These are phyloP conservation scores for Bruguiera sexangula DNA, from an alignment of 345 rosid genomes.

Conservation along the genomic window DNA sequence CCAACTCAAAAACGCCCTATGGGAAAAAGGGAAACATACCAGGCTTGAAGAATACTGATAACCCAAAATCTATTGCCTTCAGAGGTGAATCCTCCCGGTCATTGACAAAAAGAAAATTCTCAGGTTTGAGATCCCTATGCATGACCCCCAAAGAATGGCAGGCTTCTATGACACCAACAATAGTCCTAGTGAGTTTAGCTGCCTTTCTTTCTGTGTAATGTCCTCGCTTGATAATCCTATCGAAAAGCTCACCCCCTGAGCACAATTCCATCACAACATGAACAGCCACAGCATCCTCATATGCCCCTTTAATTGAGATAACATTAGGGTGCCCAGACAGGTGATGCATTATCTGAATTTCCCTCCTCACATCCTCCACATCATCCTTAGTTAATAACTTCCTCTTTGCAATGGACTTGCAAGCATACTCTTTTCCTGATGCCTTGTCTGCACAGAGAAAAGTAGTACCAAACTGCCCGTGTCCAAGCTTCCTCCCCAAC, in stretches of 20 bases:
- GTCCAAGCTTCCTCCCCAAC: slow-evolving; percentile 75
- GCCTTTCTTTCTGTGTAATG: slow-evolving; percentile 78
- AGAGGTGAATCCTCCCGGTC: slow-evolving; percentile 68
- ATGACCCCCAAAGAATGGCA: slow-evolving; percentile 79
- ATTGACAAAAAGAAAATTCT: slow-evolving; percentile 71
- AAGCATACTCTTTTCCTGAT: slow-evolving; percentile 72
- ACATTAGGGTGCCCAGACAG: slow-evolving; percentile 64
- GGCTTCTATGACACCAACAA: slow-evolving; percentile 66
- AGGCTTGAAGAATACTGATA: slow-evolving; percentile 71
- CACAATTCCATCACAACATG: slow-evolving; percentile 95
- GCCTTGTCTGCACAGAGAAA: slow-evolving; percentile 67
- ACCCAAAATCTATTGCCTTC: slow-evolving; percentile 82
- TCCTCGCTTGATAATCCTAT: slow-evolving; percentile 72
- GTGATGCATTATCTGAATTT: slow-evolving; percentile 91
- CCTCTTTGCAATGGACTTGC: slow-evolving; percentile 86
- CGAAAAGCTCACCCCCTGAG: slow-evolving; percentile 88
- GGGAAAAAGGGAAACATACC: slow-evolving; percentile 39
- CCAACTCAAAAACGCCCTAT: neutral
- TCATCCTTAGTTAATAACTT: slow-evolving; percentile 60
- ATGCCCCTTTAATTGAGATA: slow-evolving; percentile 71
- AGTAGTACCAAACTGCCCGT: slow-evolving; percentile 91
- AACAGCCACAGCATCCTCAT: slow-evolving; percentile 79
- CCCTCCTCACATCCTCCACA: slow-evolving; percentile 87
- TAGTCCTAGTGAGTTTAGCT: slow-evolving; percentile 60
- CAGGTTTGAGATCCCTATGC: slow-evolving; percentile 89